phyloP scores from a whole-genome alignment of 2,329 filamentous ascomycete genomes.

The Lithohypha guttulata region DNA sequence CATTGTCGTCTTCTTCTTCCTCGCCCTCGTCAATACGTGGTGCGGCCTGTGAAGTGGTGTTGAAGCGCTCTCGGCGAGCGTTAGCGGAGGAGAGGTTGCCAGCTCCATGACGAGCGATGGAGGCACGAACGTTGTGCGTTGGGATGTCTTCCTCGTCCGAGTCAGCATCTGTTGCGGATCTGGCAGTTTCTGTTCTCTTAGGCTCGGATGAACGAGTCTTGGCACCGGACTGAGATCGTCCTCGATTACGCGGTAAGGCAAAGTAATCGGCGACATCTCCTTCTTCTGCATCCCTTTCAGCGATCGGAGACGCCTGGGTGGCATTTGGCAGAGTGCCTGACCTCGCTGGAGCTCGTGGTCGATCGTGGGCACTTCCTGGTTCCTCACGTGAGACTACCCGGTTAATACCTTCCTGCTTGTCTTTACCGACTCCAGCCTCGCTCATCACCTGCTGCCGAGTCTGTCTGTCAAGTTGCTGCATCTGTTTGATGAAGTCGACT shows the following conservation, averaged over 20 bases:
- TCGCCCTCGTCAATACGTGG: constrained; percentile 9
- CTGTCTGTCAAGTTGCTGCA: constrained; percentile 43
- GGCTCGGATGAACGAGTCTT: not conserved
- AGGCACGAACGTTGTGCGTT: constrained; percentile 28
- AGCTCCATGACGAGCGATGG: constrained; percentile 28
- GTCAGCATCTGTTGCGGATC: not conserved
- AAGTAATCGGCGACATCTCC: constrained; percentile 23
- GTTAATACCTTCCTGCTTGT: constrained; percentile 4
- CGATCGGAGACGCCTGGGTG: constrained; percentile 41
- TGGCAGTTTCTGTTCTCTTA: not conserved
- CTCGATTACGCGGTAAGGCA: constrained; percentile 2
- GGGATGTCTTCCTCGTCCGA: constrained; percentile 18
- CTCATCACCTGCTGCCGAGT: constrained; percentile 4
- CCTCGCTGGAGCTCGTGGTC: not conserved
- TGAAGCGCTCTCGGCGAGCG: constrained; percentile 29
- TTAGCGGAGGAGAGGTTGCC: constrained; percentile 28
- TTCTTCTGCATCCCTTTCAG: constrained; percentile 33
- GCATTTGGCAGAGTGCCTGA: not conserved
- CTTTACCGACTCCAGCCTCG: constrained; percentile 2
- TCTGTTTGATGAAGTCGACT: constrained; percentile 52
- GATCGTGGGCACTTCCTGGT: not conserved
- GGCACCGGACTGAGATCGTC: not conserved
- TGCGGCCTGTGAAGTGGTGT: constrained; percentile 20
- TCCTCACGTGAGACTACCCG: not conserved
- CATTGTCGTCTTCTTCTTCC: constrained; percentile 26